phyloP scores from a whole-genome alignment of 1,284 basidiomycete genomes.

The Leucoagaricus sp. region DNA sequence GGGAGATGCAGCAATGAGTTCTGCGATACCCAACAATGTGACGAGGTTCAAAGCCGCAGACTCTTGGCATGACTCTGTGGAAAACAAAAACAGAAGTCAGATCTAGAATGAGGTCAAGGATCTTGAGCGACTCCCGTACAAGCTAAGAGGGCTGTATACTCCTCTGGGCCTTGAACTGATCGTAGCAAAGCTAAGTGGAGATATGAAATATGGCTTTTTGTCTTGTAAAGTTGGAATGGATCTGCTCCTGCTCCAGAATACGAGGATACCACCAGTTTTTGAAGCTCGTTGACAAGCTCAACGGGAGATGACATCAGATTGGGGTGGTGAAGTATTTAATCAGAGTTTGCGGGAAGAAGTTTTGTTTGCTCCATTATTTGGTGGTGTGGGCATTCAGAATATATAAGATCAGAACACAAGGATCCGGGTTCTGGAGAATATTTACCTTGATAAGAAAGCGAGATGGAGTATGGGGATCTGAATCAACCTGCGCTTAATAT shows the following conservation, averaged over 20 bases:
- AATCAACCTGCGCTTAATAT: no score
- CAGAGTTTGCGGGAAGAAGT: no score
- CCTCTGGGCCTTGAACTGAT: constrained; percentile 2
- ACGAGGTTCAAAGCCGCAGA: constrained; percentile 3
- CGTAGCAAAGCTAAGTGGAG: constrained; percentile 1
- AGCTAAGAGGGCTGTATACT: constrained; percentile 6
- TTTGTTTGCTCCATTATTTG: no score
- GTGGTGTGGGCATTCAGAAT: no score
- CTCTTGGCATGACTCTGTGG: constrained; percentile 12
- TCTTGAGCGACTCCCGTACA: background rate
- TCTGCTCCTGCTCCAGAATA: no score
- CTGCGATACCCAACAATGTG: background rate
- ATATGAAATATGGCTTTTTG: constrained; percentile 2
- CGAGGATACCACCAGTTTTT: background rate
- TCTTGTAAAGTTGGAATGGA: background rate
- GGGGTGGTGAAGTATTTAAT: no score
- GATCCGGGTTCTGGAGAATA: no score
- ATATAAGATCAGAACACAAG: no score
- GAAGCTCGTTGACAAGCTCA: background rate
- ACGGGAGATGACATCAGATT: no score
- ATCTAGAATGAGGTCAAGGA: background rate
- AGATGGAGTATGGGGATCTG: background rate
- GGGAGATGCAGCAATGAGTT: background rate
- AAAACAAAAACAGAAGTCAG: no score
- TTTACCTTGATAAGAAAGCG: no score